Evolutionary conservation across 495 filamentous ascomycete genomes (phyloP), one percentile per base, ranked within the genome.

Genomic region (Bryoglossum gracile): DNA sequence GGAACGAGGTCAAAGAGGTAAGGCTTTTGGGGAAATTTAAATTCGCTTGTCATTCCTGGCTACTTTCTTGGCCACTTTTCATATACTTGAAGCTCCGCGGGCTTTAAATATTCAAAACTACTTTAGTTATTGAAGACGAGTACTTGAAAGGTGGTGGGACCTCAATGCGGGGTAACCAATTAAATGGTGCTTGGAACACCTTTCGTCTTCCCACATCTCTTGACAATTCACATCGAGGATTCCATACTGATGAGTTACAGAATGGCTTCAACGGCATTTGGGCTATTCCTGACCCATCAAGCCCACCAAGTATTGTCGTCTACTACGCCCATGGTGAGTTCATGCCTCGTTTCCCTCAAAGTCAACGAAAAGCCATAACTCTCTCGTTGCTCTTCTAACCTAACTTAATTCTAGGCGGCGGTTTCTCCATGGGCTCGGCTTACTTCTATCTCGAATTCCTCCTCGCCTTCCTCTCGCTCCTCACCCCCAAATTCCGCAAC

Each of bases 381-480:
- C 26, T 30, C 13, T 13, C 5, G 26, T 13, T 6, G 13, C 13
- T 6, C 13, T 5, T 5, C 26, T 30, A 36, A 28, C 14, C 14
- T 8, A 34, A 21, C 44, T 23, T 22, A 33, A 38, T 2, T 18
- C 11, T 17, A 81, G 79, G 81, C 16, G 86, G 86, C 16, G 86
- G 86, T 1, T 89, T 89, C 56, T 74, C 77, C 2, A 84, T 90
- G 81, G 86, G 86, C 24, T 84, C 82, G 11, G 60, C 71, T 21
- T 83, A 85, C 63, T 90, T 90, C 62, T 90, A 90, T 61, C 74
- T 89, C 17, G 86, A 90, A 61, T 89, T 89, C 54, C 68, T 90
- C 14, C 58, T 86, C 28, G 73, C 80, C 21, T 86, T 78, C 79
- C 55, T 81, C 13, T 70, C 64, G 34, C 59, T 82, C 0, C 65